Evolutionary conservation across 345 rosid species (phyloP).

Genomic region (Brassica cretica): DNA sequence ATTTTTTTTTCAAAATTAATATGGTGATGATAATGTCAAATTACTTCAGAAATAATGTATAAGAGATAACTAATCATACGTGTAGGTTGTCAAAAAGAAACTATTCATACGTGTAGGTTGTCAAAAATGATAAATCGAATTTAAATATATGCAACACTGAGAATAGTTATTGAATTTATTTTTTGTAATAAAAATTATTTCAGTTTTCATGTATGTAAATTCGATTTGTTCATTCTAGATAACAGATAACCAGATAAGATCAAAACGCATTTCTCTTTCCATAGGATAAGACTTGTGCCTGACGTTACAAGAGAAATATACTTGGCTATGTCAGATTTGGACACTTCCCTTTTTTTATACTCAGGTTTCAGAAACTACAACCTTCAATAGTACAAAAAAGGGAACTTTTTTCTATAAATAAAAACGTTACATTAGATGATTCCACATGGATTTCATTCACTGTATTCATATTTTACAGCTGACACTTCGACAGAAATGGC

Average conservation of each 20-base stretch:
- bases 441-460: background rate
- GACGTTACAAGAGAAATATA: background rate
- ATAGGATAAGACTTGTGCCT: background rate
- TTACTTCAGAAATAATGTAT: no score
- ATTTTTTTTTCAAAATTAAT: no score
- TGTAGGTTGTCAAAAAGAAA: no score
- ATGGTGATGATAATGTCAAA: no score
- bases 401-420: background rate
- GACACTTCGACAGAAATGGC: background rate
- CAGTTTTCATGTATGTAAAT: background rate
- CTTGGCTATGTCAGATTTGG: background rate
- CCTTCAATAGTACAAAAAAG: background rate
- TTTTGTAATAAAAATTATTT: no score
- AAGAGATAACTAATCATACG: no score
- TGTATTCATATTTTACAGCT: background rate
- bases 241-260: constrained; percentile 1
- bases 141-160: no score
- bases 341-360: background rate
- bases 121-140: no score
- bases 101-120: no score
- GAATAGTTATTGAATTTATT: no score
- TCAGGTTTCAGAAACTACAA: background rate
- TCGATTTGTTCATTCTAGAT: background rate
- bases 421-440: background rate
- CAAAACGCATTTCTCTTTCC: background rate